Base-by-base conservation (phyloP, 768 basidiomycete species). In the Boletus rubropictus region DNA sequence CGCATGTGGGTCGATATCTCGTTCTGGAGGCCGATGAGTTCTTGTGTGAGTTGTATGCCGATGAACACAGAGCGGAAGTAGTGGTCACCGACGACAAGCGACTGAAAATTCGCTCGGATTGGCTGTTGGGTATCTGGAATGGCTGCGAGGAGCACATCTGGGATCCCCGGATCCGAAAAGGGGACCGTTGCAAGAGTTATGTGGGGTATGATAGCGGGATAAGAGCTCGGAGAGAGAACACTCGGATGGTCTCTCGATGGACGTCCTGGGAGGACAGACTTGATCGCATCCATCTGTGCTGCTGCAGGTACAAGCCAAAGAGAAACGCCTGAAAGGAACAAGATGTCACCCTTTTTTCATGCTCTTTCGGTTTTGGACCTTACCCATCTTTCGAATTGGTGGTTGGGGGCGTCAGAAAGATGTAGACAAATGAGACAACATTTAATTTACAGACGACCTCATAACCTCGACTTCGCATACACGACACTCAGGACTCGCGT, bases 61-160 rank as follows among this genome's bases (percentile, higher is more conserved):
- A 83, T 63, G 63, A 80, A 82, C 17, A 89, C 81, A 0, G 85
- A 86, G 54, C 82, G 80, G 62, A 79, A 87, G 66, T 82, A 89
- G 55, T 79, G 77, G 31, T 73, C 66, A 31, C 84, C 81, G 5
- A 78, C 70, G 17, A 75, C 71, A 39, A 89, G 69, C 1, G 75
- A 70, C 47, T 69, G 58, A 61, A 89, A 88, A 25, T 64, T 50
- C 54, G 78, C 64, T 14, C 58, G 56, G 28, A 86, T 51, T 7
- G 66, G 55, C 5, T 48, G 51, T 21, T 71, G 66, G 11, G 51
- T 50, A 7, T 51, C 10, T 7, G 76, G 71, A 15, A 82, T 52
- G 6, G 75, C 66, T 1, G 66, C 56, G 4, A 72, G 64, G 24
- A 81, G 67, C 12, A 62, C 50, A 7, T 48, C 36, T 0, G 27